A percentile compares a stretch with the other conserved stretches of the same genome.
Evolutionary conservation across 129 eudicot genomes (phyloP).

Genomic region (Mikania micrantha): DNA sequence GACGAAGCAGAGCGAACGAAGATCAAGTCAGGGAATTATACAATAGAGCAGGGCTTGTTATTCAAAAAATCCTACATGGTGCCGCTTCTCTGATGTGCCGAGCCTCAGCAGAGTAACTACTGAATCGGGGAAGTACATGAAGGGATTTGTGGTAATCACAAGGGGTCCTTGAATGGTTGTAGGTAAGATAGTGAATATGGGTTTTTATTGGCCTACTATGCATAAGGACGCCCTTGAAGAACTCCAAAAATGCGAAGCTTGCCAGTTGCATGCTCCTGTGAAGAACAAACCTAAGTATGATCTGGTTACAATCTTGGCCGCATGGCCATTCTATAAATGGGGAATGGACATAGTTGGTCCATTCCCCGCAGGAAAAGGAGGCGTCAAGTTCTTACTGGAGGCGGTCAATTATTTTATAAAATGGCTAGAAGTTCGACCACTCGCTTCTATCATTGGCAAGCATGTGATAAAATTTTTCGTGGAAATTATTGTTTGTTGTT

Average conservation of each 20-base stretch:
- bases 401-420: no score
- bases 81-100: no score
- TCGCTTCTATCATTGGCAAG: no score
- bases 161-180: neutral
- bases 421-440: no score
- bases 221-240: neutral
- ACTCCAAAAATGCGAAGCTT: neutral
- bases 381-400: no score
- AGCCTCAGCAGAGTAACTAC: neutral
- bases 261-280: neutral
- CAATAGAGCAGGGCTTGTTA: neutral
- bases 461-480: no score
- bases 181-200: neutral
- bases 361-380: no score
- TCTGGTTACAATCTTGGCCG: neutral
- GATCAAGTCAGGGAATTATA: accelerated
- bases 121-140: neutral
- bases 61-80: neutral
- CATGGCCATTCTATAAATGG: neutral
- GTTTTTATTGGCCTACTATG: neutral
- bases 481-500: no score
- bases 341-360: neutral
- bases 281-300: neutral
- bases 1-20: neutral
- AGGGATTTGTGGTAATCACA: neutral